Conservation (phyloP, 768 basidiomycete species). For the Tremella yokohamensis region DNA sequence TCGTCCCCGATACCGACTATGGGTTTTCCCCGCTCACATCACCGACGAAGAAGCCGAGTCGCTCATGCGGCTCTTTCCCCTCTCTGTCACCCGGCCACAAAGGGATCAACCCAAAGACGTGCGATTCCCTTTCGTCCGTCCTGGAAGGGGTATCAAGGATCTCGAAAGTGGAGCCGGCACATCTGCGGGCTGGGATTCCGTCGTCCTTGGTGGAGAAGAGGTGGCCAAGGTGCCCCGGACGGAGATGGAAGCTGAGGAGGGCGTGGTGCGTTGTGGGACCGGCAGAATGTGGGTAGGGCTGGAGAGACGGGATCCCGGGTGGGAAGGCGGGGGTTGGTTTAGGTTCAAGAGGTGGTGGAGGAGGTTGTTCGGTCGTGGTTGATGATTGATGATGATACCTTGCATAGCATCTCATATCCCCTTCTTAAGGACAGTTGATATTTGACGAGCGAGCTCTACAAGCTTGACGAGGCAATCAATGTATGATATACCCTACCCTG, state of each 20-base stretch:
- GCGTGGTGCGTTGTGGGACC: conserved; percentile 70
- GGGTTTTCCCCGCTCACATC: conserved; percentile 72
- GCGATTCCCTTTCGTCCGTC: conserved; percentile 58
- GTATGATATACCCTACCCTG: no score
- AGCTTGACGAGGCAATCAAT: no score
- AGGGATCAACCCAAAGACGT: conserved; percentile 13
- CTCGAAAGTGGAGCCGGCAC: conserved; percentile 16
- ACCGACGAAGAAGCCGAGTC: conserved; percentile 66
- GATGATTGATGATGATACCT: no score
- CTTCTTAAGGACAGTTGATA: no score
- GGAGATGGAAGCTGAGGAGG: conserved; percentile 54
- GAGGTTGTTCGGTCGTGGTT: conserved; percentile 57
- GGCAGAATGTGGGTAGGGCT: conserved; percentile 75
- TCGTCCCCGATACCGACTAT: conserved; percentile 59
- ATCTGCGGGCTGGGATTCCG: conserved; percentile 15
- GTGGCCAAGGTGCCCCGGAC: conserved; percentile 48
- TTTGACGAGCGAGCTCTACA: no score
- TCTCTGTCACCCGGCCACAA: conserved; percentile 57
- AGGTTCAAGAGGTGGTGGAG: conserved; percentile 75
- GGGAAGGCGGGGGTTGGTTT: conserved; percentile 76
- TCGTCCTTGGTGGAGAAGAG: conserved; percentile 11
- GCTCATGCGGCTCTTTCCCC: conserved; percentile 70
- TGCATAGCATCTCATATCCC: no score
- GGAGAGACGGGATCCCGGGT: conserved; percentile 61
- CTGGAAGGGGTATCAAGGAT: conserved; percentile 27